Base-by-base conservation (phyloP, 768 basidiomycete genomes). In the Suillus plorans region DNA sequence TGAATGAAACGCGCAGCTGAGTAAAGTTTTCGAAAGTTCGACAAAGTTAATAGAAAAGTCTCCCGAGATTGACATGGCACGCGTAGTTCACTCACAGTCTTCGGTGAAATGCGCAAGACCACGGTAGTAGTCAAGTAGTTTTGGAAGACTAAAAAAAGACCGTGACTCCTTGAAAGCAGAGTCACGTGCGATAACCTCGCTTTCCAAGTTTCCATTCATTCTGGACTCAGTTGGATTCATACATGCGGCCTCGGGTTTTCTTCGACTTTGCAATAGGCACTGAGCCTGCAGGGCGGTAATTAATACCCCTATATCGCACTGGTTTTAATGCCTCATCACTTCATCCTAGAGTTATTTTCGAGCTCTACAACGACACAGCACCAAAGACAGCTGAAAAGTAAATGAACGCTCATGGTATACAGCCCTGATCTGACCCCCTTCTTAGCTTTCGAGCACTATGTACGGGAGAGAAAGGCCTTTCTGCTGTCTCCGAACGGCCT, bases 331-430 rank as follows among this genome's bases (percentile, higher is more conserved):
- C 41, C 61, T 52, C 61, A 66, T 64, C 60, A 67, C 31, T 39
- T 37, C 42, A 18, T 57, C 59, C 0, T 71, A 92, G 90, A 67
- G 81, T 91, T 49, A 80, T 90, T 60, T 89, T 91, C 61, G 94
- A 95, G 74, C 80, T 96, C 13, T 93, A 84, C 79, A 85, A 78
- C 66, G 89, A 94, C 72, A 77, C 81, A 9, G 85, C 85, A 2
- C 94, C 94, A 4, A 88, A 89, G 78, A 91, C 92, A 13, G 80
- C 80, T 65, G 90, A 94, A 82, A 95, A 95, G 94, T 94, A 71
- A 63, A 82, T 68, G 22, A 18, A 49, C 63, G 47, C 45, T 14
- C 37, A 50, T 37, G 22, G 60, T 60, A 31, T 49, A 22, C 39
- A 58, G 31, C 49, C 50, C 44, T 63, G 25, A 67, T 49, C 66